Conservation (phyloP, 1,139 yeast genomes). For the Diutina rugosa region DNA sequence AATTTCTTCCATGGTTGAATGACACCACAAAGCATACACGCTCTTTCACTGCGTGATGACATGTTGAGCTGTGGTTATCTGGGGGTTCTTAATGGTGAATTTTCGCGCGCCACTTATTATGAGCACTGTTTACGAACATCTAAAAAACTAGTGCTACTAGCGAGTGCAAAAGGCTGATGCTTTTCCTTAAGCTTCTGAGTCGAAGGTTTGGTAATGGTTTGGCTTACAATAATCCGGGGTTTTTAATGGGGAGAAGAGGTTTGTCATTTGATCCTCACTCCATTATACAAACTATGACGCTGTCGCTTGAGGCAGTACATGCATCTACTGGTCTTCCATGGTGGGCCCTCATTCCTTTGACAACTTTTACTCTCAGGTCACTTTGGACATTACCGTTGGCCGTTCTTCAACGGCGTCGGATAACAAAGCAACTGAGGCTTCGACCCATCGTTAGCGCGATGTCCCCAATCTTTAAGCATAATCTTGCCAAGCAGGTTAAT, state of each 20-base stretch:
- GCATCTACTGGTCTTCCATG: slow-evolving; percentile 57
- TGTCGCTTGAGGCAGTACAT: slow-evolving; percentile 36
- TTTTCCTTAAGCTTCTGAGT: neutral
- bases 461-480: slow-evolving; percentile 61
- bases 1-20: slow-evolving; percentile 69
- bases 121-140: neutral
- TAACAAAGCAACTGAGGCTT: slow-evolving; percentile 57
- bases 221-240: neutral
- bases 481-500: slow-evolving; percentile 48
- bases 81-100: neutral
- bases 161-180: neutral
- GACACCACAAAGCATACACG: slow-evolving; percentile 94
- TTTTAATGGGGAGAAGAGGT: neutral
- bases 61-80: slow-evolving; percentile 8
- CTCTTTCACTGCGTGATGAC: slow-evolving; percentile 72
- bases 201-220: neutral
- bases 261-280: neutral
- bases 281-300: slow-evolving; percentile 19
- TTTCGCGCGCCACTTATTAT: neutral
- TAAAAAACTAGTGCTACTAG: neutral
- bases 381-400: slow-evolving; percentile 70
- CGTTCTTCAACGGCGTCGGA: slow-evolving; percentile 51
- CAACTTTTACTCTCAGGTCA: slow-evolving; percentile 56
- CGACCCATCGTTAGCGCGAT: slow-evolving; percentile 62
- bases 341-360: slow-evolving; percentile 68